Base-by-base conservation (phyloP, 2,329 filamentous ascomycete species). In the Botrytis pseudocinerea region DNA sequence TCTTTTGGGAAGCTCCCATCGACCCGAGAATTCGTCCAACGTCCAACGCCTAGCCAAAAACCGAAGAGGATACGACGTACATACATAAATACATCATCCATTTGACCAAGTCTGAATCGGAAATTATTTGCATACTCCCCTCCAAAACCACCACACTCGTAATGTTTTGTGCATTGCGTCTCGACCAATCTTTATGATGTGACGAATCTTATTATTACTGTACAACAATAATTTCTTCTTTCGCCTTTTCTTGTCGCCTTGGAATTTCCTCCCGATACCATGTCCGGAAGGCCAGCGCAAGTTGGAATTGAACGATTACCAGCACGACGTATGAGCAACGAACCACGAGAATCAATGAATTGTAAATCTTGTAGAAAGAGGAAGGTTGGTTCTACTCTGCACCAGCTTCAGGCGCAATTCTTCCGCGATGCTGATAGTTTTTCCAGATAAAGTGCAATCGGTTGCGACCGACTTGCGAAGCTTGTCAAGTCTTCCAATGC, bases 341-440 rank as follows among this genome's bases (percentile, higher is more conserved):
- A 96, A 82, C 93, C 92, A 59, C 90, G 92, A 79, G 94, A 97
- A 85, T 93, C 92, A 48, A 97, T 97, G 94, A 97, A 97, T 82
- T 97, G 94, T 89, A 97, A 97, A 83, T 96, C 93, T 73, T 97
- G 94, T 85, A 89, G 94, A 78, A 97, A 97, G 83, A 88, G 94
- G 84, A 97, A 97, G 91, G 93, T 95, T 83, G 65, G 84, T 74
- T 44, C 12, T 22, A 32, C 62, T 40, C 1, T 48, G 28, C n/a
- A 25, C n/a, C 14, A 65, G 51, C 28, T 74, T 70, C 70, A 10
- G 4, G n/a, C 35, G 25, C 40, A 79, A 70, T 73, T 78, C 61
- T 76, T 77, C 71, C 74, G 64, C 63, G n/a, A 59, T 48, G 57
- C 77, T 79, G 71, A 76, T 74, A 74, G 61, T 69, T 75, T 71